Conservation (phyloP, 495 filamentous ascomycete genomes). For the Pyrenopolyporus hunteri region DNA sequence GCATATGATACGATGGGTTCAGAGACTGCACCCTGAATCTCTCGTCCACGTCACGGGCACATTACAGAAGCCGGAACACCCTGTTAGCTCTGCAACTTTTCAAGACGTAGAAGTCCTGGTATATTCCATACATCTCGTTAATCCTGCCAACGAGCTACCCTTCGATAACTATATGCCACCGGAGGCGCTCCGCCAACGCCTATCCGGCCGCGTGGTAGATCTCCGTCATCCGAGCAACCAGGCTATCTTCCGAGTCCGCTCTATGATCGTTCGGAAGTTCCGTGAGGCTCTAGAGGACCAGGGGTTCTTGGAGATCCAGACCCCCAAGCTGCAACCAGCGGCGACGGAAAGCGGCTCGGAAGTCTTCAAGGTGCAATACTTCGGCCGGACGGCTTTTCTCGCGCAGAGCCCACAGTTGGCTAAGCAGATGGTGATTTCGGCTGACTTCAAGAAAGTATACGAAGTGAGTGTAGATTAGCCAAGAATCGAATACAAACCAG, state of each 20-base stretch:
- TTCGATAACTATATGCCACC: slow-evolving; percentile 33
- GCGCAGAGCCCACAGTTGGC: slow-evolving; percentile 82
- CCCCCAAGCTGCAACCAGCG: slow-evolving; percentile 76
- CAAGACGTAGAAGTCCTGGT: slow-evolving; percentile 77
- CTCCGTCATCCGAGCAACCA: slow-evolving; percentile 76
- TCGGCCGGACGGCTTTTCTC: slow-evolving; percentile 75
- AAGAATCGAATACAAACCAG: neutral
- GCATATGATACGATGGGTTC: slow-evolving; percentile 84
- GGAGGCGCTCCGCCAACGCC: slow-evolving; percentile 45
- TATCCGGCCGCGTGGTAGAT: slow-evolving; percentile 58
- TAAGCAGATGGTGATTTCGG: slow-evolving; percentile 84
- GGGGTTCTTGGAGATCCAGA: slow-evolving; percentile 78
- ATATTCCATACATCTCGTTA: slow-evolving; percentile 68
- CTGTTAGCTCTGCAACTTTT: slow-evolving; percentile 72
- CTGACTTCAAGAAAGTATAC: slow-evolving; percentile 78
- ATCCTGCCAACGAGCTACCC: slow-evolving; percentile 28
- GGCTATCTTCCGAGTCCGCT: slow-evolving; percentile 72
- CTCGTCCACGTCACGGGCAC: slow-evolving; percentile 74
- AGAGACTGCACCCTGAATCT: slow-evolving; percentile 72
- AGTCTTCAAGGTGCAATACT: slow-evolving; percentile 83
- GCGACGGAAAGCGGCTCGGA: slow-evolving; percentile 80
- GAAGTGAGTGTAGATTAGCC: slow-evolving; percentile 45
- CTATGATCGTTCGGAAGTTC: slow-evolving; percentile 72
- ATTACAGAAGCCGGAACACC: slow-evolving; percentile 70
- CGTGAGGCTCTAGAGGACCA: slow-evolving; percentile 69